These are phyloP conservation scores for Ophiostoma australiae DNA, from an alignment of 2,329 filamentous ascomycete genomes.

Conservation along the genomic window DNA sequence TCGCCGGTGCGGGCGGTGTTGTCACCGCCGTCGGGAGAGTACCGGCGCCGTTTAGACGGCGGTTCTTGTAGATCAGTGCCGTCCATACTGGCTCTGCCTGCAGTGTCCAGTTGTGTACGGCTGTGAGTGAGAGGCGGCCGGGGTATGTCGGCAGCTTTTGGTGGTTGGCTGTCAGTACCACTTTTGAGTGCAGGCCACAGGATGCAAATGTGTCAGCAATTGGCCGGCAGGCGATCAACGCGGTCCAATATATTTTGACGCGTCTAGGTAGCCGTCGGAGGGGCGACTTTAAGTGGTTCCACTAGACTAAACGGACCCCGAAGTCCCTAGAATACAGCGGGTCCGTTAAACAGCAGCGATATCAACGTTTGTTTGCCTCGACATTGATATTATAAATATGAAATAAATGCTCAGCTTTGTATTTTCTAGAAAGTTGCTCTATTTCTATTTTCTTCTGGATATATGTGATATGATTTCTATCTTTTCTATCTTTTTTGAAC, in stretches of 20 bases:
- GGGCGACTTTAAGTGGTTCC: constrained; percentile 32
- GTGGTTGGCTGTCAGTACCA: background rate
- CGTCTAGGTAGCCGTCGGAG: constrained; percentile 30
- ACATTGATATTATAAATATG: background rate
- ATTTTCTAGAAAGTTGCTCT: too few species aligned
- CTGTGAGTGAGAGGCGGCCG: background rate
- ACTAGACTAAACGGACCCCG: constrained; percentile 1
- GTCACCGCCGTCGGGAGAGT: constrained; percentile 13
- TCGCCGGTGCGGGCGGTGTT: background rate
- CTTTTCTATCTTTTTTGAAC: too few species aligned
- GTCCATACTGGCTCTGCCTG: constrained; percentile 33
- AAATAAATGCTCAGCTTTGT: too few species aligned
- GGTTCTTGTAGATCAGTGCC: constrained; percentile 35
- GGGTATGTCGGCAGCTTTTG: background rate
- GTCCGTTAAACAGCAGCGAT: background rate
- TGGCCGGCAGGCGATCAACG: constrained; percentile 16
- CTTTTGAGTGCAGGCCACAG: background rate
- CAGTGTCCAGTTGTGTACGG: background rate
- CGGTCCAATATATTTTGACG: constrained; percentile 24
- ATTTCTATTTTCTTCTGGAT: too few species aligned
- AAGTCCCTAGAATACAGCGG: background rate
- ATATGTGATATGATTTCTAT: too few species aligned
- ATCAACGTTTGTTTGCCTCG: background rate
- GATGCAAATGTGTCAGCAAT: background rate
- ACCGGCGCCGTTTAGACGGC: constrained; percentile 37